These are phyloP conservation scores for Brachypodium distachyon DNA, from an alignment of 202 grass and related monocot species.

Conservation along the genomic window DNA sequence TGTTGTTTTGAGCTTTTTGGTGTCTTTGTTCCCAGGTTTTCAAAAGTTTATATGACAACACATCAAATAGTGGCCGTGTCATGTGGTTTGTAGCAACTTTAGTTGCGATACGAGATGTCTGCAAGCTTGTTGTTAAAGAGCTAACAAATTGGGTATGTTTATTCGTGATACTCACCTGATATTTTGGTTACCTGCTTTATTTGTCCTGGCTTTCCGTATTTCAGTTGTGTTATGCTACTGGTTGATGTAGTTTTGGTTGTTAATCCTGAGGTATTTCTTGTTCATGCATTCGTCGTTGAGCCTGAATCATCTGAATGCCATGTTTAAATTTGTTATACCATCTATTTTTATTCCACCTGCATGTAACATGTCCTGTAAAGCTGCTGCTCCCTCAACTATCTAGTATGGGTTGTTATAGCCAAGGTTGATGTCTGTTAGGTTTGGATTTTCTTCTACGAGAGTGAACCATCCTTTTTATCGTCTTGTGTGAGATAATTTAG, in stretches of 20 bases:
- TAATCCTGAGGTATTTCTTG: neutral
- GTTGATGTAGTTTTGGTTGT: neutral
- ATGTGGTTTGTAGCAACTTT: constrained; percentile 58
- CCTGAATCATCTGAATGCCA: neutral
- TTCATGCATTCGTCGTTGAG: neutral
- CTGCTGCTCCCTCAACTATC: neutral
- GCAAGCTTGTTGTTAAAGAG: constrained; percentile 85
- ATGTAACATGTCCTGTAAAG: neutral
- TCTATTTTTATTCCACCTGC: neutral
- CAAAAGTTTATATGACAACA: constrained; percentile 71
- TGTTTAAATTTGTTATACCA: neutral
- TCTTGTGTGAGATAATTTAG: neutral
- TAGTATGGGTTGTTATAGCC: neutral
- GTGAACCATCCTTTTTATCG: neutral
- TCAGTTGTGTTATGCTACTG: neutral
- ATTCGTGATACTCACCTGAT: neutral
- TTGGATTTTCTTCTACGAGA: neutral
- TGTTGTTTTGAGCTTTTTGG: neutral
- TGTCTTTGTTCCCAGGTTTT: constrained; percentile 54
- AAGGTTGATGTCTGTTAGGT: neutral
- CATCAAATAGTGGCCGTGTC: constrained; percentile 47
- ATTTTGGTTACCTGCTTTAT: neutral
- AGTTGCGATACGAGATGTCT: constrained; percentile 67
- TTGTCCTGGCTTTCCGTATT: neutral
- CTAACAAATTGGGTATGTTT: constrained; percentile 68